Conservation (phyloP, 805 yeast species). For the Ogataea henricii region DNA sequence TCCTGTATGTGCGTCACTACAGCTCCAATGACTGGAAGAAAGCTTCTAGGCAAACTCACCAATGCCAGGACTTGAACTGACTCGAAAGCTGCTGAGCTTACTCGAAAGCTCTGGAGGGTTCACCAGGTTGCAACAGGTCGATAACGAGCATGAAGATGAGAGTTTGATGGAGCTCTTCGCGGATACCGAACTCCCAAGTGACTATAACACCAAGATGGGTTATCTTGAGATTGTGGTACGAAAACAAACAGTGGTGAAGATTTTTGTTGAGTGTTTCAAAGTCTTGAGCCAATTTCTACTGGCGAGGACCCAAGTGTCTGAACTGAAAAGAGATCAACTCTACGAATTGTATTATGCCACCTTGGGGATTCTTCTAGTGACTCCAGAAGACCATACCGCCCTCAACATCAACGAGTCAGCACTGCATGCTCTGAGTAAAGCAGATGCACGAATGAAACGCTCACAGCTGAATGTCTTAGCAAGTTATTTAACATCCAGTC, state of each 20-base stretch:
- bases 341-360: constrained; percentile 17
- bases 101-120: background rate
- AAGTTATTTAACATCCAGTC: constrained; percentile 25
- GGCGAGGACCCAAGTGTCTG: background rate
- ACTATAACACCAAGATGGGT: constrained; percentile 8
- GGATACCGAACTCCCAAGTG: constrained; percentile 28
- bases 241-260: constrained; percentile 13
- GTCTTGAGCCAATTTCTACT: background rate
- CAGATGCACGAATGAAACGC: background rate
- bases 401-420: constrained; percentile 16
- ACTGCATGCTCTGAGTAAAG: background rate
- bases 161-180: constrained; percentile 29
- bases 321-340: background rate
- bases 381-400: constrained; percentile 34
- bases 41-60: background rate
- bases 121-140: constrained; percentile 8
- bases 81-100: constrained; percentile 6
- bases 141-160: constrained; percentile 16
- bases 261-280: constrained; percentile 23
- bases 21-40: no score
- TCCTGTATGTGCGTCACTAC: no score
- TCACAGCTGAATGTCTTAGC: constrained; percentile 6
- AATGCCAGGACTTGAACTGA: constrained; percentile 4
- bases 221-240: constrained; percentile 20
- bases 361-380: constrained; percentile 28